Evolutionary conservation across 129 eudicot genomes (phyloP), one percentile per base, ranked within the genome.

Genomic region (Dittrichia graveolens): DNA sequence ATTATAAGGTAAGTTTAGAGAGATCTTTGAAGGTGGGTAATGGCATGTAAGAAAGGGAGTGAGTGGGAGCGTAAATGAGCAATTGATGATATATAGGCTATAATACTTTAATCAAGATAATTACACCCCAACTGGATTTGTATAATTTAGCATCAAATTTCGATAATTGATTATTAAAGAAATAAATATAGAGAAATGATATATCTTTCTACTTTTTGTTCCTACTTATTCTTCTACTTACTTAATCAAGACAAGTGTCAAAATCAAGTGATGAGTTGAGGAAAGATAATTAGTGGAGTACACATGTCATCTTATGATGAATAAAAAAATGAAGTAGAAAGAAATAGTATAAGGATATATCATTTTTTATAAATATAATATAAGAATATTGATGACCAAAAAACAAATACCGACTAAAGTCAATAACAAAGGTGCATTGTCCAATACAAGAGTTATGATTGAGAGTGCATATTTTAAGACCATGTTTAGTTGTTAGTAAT

Each of bases 391-490:
- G 15, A 42, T 45, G 35, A 19, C 11, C 1, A 11, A 43, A 45
- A 69, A 76, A 57, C 48, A 44, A 69, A 43, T 69, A 78, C 81
- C 81, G 81, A 78, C 77, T 62, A 61, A 61, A 61, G 81, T 69
- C 56, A 48, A 54, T 48, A 60, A 38, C 34, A 24, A 8, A 14
- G 24, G 49, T 34, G 5, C 40, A 16, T 39, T 9, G 50, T 54
- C 50, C 46, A 38, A 45, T 44, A 8, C 13, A 42, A 10, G 2
- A 37, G 60, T 12, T 37, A 54, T 69, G 52, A 69, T 69, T 69
- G 61, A 15, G 7, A 14, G 38, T 44, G 14, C 0, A 19, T 8
- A 18, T 60, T 47, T 61, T 8, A 53, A 34, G 6, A 54, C 38
- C 66, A 24, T 10, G 66, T 40, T 65, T 52, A 43, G n/a, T 53